A percentile compares a stretch with the other conserved stretches of the same genome.
These are phyloP conservation scores for Fusarium nisikadoi DNA, from an alignment of 2,329 filamentous ascomycete species.

Conservation along the genomic window DNA sequence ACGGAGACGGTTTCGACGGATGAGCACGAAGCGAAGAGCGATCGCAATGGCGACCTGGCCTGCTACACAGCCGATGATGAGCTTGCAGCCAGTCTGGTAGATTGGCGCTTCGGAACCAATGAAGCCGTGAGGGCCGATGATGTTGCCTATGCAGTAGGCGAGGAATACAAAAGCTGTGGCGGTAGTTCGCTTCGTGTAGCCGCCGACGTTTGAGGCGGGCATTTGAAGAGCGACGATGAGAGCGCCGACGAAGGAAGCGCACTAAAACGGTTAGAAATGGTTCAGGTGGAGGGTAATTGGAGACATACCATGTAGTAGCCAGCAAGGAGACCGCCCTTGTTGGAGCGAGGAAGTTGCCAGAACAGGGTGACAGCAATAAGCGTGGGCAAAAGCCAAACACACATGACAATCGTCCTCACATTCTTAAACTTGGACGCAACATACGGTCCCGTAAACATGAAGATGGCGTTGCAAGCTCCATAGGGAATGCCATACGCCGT, in stretches of 20 bases:
- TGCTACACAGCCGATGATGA: conserved; percentile 41
- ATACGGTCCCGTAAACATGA: conserved; percentile 62
- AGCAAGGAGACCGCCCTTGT: conserved; percentile 59
- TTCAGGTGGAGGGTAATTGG: rapidly evolving
- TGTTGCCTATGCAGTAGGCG: conserved; percentile 52
- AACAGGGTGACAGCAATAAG: conserved; percentile 60
- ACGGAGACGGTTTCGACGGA: conserved; percentile 40
- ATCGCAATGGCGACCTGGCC: conserved; percentile 36
- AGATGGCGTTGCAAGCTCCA: conserved; percentile 64
- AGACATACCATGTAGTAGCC: conserved; percentile 60
- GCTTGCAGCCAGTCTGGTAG: conserved; percentile 63
- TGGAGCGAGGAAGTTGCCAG: conserved; percentile 58
- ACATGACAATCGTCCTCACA: conserved; percentile 63
- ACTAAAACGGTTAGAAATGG: conserved; percentile 1
- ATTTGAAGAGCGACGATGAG: conserved; percentile 66
- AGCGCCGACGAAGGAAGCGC: conserved; percentile 60
- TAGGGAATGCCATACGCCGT: conserved; percentile 65
- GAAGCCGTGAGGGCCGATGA: conserved; percentile 52
- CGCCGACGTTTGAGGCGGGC: conserved; percentile 60
- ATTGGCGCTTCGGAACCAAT: conserved; percentile 57
- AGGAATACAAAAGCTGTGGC: conserved; percentile 60
- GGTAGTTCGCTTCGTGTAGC: conserved; percentile 61
- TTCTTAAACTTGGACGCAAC: conserved; percentile 63
- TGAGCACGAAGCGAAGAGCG: conserved; percentile 34
- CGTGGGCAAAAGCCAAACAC: conserved; percentile 61